phyloP scores from a whole-genome alignment of 2,329 filamentous ascomycete species.

The Thelonectria olida region DNA sequence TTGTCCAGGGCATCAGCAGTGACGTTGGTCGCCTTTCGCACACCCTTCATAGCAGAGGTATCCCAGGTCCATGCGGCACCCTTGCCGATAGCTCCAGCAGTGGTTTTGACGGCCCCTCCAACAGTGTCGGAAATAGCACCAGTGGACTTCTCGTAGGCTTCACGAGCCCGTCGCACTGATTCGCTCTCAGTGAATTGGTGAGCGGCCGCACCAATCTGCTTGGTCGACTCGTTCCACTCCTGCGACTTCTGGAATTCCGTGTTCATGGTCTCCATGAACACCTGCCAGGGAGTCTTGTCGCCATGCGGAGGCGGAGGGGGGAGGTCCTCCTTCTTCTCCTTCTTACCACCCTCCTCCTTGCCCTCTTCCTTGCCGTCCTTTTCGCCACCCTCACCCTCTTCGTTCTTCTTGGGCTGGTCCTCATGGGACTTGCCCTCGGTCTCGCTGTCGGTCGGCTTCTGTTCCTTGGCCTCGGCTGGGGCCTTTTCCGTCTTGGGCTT shows the following conservation, averaged over 20 bases:
- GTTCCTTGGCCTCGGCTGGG: constrained; percentile 52
- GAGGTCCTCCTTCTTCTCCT: constrained; percentile 71
- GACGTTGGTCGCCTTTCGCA: constrained; percentile 84
- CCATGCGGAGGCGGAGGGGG: constrained; percentile 95
- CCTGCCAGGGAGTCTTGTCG: constrained; percentile 98
- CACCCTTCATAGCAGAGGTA: constrained; percentile 89
- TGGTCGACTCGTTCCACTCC: constrained; percentile 99
- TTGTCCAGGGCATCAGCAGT: constrained; percentile 91
- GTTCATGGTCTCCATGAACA: constrained; percentile 96
- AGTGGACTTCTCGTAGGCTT: constrained; percentile 87
- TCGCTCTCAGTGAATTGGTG: constrained; percentile 95
- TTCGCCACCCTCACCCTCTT: constrained; percentile 48
- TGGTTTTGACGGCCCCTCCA: constrained; percentile 82
- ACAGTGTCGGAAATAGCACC: constrained; percentile 84
- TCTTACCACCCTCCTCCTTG: constrained; percentile 62
- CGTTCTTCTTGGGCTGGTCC: constrained; percentile 54
- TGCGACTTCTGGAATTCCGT: constrained; percentile 95
- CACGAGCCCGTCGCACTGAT: constrained; percentile 83
- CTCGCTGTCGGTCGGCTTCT: constrained; percentile 48
- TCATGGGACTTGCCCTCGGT: constrained; percentile 48
- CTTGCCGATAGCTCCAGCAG: constrained; percentile 87
- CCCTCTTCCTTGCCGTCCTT: constrained; percentile 54
- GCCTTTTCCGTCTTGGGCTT: constrained; percentile 44
- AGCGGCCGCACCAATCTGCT: constrained; percentile 87
- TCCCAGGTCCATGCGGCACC: constrained; percentile 98